Percentiles rank a stretch among this genome's conserved stretches.
phyloP scores from a whole-genome alignment of 805 yeast species.

The Metschnikowia santaceciliae region DNA sequence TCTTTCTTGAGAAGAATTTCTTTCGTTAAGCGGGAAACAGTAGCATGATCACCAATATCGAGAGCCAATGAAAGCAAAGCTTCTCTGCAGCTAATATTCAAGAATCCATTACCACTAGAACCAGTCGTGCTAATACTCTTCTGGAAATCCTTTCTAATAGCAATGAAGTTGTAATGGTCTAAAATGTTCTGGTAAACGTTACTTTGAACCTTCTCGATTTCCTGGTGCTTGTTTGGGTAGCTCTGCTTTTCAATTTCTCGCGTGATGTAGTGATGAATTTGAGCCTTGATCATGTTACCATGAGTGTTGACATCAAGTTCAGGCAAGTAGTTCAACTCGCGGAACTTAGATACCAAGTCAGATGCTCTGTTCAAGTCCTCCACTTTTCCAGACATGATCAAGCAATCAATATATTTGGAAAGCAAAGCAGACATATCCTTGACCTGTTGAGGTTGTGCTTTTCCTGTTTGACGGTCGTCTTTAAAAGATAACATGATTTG shows the following conservation, averaged over 20 bases:
- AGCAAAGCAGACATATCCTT: conserved; percentile 37
- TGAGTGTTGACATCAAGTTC: conserved; percentile 30
- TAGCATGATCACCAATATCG: conserved; percentile 32
- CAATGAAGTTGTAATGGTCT: conserved; percentile 30
- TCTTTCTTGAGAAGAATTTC: conserved; percentile 32
- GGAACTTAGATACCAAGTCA: conserved; percentile 26
- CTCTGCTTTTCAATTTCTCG: conserved; percentile 13
- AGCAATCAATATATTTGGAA: conserved; percentile 41
- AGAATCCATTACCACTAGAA: neutral
- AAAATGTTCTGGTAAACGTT: conserved; percentile 22
- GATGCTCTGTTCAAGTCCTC: conserved; percentile 22
- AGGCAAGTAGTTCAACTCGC: conserved; percentile 30
- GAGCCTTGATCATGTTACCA: conserved; percentile 28
- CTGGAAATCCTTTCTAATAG: conserved; percentile 36
- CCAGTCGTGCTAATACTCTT: neutral
- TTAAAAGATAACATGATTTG: conserved; percentile 45
- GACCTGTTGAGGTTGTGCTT: conserved; percentile 5
- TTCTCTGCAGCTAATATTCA: conserved; percentile 23
- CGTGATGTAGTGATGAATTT: conserved; percentile 19
- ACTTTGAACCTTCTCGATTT: conserved; percentile 9
- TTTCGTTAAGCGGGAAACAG: conserved; percentile 33
- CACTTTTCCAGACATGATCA: conserved; percentile 20
- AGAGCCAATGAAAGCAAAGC: conserved; percentile 28
- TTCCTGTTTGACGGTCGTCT: conserved; percentile 15
- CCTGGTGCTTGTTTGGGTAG: neutral